Evolutionary conservation across 1,284 basidiomycete genomes (phyloP).

Genomic region (Inonotus hispidus): DNA sequence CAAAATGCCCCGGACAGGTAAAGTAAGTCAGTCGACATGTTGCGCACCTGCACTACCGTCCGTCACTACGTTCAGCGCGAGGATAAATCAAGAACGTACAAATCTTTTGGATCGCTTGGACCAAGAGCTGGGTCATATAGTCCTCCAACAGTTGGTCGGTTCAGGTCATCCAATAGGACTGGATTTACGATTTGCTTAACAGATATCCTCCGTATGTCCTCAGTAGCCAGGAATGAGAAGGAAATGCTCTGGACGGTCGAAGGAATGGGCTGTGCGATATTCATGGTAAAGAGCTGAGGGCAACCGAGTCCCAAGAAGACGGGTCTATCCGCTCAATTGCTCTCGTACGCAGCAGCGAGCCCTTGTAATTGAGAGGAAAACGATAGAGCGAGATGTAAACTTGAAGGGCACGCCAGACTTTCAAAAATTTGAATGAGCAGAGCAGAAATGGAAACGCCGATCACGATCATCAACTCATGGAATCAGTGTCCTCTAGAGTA

Average conservation of each 20-base stretch:
- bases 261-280: slow-evolving; percentile 86
- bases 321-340: background rate
- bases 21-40: slow-evolving; percentile 92
- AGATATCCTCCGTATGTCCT: slow-evolving; percentile 89
- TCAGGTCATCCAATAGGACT: slow-evolving; percentile 88
- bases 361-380: no score
- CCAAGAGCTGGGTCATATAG: slow-evolving; percentile 96
- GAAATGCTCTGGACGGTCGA: slow-evolving; percentile 83
- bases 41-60: slow-evolving; percentile 62
- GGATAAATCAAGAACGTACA: slow-evolving; percentile 52
- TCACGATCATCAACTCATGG: background rate
- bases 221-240: slow-evolving; percentile 91
- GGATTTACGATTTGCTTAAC: slow-evolving; percentile 97
- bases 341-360: background rate
- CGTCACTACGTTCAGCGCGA: background rate
- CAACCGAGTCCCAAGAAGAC: background rate
- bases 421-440: slow-evolving; percentile 10
- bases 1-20: slow-evolving; percentile 97
- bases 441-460: slow-evolving; percentile 3
- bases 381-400: background rate
- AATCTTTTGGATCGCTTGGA: slow-evolving; percentile 80
- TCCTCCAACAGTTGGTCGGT: slow-evolving; percentile 88
- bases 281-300: slow-evolving; percentile 54
- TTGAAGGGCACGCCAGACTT: background rate
- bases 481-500: no score